Evolutionary conservation across 1,139 yeast genomes (phyloP), one percentile per base, ranked within the genome.

Genomic region (Yamadazyma jaroonii): DNA sequence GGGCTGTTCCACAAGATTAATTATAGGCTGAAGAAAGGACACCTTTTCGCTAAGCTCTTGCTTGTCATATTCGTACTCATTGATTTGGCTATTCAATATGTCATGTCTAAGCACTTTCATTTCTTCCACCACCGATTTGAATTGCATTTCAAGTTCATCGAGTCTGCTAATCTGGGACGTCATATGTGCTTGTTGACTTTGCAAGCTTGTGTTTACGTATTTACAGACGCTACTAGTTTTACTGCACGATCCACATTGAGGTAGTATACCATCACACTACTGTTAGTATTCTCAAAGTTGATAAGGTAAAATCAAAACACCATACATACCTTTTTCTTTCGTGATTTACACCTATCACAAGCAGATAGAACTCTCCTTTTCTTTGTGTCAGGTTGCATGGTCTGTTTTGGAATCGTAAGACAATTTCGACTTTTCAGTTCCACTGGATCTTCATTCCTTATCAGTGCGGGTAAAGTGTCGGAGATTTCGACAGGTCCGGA

Each of bases 241-340:
- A 6, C 14, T 9, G 29, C 49, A 45, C 2, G 31, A 22, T 2
- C 40, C 29, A 38, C 49, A 45, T n/a, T 29, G 21, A 3, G 49
- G 49, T 15, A 44, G 11, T 4, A 14, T 29, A 3, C 49, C 49
- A 40, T 40, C 44, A 35, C 44, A 40, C 40, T 38, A 29, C 17
- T 22, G 30, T 15, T 11, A 13, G 31, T 29, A 28, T 20, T n/a
- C 12, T 11, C 7, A 25, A 21, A 17, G 20, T 17, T n/a, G 9
- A 12, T 4, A 15, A n/a, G n/a, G n/a, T n/a, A n/a, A n/a, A n/a
- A n/a, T n/a, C n/a, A n/a, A n/a, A n/a, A n/a, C n/a, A n/a, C n/a
- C n/a, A 13, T 10, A 42, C 46, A 22, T 38, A 38, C 47, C 24
- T 39, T 45, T 27, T 43, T 45, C 42, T 45, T 45, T 9, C 48